phyloP scores from a whole-genome alignment of 495 filamentous ascomycete genomes.

The Choiromyces venosus region DNA sequence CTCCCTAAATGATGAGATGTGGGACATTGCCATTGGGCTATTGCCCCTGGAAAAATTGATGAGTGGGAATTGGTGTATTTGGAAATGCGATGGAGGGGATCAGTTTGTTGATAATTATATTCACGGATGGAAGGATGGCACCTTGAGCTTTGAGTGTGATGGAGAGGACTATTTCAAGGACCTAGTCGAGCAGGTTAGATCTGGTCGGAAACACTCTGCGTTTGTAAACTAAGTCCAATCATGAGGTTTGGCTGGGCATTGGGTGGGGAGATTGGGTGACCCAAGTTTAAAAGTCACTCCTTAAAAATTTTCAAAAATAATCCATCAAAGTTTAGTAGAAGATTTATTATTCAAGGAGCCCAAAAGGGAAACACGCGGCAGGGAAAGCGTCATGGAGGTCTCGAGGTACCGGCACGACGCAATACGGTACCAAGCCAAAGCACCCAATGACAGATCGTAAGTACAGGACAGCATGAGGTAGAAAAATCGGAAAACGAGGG shows the following conservation, averaged over 20 bases:
- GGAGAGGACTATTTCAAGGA: conserved; percentile 16
- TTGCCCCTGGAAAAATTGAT: neutral
- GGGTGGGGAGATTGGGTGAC: neutral
- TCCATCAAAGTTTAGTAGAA: neutral
- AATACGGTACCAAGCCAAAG: neutral
- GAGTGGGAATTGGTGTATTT: conserved; percentile 10
- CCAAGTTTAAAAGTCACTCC: neutral
- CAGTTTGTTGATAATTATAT: conserved; percentile 22
- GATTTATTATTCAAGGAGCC: neutral
- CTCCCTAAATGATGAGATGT: conserved; percentile 2
- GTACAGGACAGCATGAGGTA: too few species aligned
- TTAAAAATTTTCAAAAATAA: neutral
- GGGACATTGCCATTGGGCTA: conserved; percentile 12
- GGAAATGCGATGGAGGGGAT: conserved; percentile 3
- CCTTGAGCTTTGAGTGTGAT: conserved; percentile 15
- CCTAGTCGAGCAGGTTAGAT: conserved; percentile 14
- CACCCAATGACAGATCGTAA: neutral
- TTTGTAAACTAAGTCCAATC: neutral
- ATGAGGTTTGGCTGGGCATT: neutral
- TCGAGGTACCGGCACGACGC: neutral
- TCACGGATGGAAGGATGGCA: conserved; percentile 22
- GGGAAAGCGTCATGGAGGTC: too few species aligned
- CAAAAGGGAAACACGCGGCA: neutral
- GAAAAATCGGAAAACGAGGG: too few species aligned
- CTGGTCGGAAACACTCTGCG: neutral